phyloP scores from a whole-genome alignment of 2,329 filamentous ascomycete species.

The Mariannaea sp. region DNA sequence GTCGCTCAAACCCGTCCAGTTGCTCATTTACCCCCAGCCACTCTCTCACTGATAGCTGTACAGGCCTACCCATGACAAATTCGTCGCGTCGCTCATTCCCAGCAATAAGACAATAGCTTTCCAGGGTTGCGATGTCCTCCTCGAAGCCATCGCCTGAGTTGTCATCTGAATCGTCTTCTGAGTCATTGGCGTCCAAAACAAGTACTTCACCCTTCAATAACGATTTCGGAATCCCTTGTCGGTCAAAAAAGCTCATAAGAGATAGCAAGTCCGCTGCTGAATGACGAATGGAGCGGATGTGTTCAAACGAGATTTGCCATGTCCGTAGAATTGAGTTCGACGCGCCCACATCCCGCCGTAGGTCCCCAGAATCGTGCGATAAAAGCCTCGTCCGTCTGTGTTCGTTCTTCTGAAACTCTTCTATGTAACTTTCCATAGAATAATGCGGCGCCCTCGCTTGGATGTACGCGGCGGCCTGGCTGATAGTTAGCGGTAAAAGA shows the following conservation, averaged over 20 bases:
- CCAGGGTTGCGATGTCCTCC: not conserved
- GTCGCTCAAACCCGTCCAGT: not conserved
- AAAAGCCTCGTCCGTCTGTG: not conserved
- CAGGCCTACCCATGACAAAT: not conserved
- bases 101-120: not conserved
- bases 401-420: slow-evolving; percentile 1
- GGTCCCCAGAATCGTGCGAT: not conserved
- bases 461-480: slow-evolving; percentile 1
- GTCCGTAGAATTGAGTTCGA: not conserved
- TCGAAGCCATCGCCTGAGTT: not conserved
- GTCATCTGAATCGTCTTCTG: not conserved
- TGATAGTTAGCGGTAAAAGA: not conserved
- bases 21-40: not conserved
- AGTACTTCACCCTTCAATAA: not conserved
- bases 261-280: slow-evolving; percentile 11
- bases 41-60: not conserved
- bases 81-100: not conserved
- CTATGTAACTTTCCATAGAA: not conserved
- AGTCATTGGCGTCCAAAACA: not conserved
- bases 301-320: not conserved
- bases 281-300: not conserved
- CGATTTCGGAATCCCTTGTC: not conserved
- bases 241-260: slow-evolving; percentile 14
- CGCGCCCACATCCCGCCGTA: not conserved
- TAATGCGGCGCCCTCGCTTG: not conserved